Percentiles rank a stretch among this genome's conserved stretches.
These are phyloP conservation scores for Pseudogymnoascus sp. DNA, from an alignment of 2,329 filamentous ascomycete genomes.

Conservation along the genomic window DNA sequence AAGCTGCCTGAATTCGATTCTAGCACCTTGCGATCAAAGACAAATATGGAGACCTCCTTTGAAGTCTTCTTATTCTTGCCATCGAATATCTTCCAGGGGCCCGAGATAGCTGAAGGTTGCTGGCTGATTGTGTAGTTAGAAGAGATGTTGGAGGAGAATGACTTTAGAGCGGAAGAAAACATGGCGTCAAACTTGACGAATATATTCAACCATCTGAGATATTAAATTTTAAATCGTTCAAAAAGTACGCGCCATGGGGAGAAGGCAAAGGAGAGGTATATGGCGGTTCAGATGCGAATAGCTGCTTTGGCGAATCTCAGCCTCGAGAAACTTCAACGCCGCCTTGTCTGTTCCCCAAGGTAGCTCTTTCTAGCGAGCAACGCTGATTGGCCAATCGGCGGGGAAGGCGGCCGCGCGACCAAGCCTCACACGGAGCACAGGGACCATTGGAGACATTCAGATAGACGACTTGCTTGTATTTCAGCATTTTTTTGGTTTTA, in stretches of 20 bases:
- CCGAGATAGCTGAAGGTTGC: constrained; percentile 69
- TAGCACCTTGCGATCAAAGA: constrained; percentile 84
- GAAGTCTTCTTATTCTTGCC: constrained; percentile 94
- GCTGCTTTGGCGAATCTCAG: constrained; percentile 1
- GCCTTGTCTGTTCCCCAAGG: constrained; percentile 7
- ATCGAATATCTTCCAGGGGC: constrained; percentile 96
- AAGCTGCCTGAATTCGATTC: constrained; percentile 61
- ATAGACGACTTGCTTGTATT: not conserved
- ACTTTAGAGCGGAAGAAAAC: constrained; percentile 92
- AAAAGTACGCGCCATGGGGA: not conserved
- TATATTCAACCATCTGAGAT: constrained; percentile 6
- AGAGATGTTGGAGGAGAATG: constrained; percentile 85
- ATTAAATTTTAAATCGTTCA: not conserved
- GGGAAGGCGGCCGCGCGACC: not conserved
- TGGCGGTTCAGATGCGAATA: not conserved
- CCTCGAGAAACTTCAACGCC: constrained; percentile 1
- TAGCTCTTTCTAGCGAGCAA: constrained; percentile 1
- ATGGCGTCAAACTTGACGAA: constrained; percentile 44
- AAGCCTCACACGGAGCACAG: not conserved
- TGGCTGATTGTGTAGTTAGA: constrained; percentile 81
- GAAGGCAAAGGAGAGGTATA: not conserved
- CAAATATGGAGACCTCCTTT: constrained; percentile 82
- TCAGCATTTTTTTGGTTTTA: not conserved
- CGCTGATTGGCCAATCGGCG: constrained; percentile 1
- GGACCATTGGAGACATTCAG: constrained; percentile 1